Evolutionary conservation across 2,329 filamentous ascomycete species (phyloP), one percentile per base, ranked within the genome.

Genomic region (Ophidiomyces ophidiicola): DNA sequence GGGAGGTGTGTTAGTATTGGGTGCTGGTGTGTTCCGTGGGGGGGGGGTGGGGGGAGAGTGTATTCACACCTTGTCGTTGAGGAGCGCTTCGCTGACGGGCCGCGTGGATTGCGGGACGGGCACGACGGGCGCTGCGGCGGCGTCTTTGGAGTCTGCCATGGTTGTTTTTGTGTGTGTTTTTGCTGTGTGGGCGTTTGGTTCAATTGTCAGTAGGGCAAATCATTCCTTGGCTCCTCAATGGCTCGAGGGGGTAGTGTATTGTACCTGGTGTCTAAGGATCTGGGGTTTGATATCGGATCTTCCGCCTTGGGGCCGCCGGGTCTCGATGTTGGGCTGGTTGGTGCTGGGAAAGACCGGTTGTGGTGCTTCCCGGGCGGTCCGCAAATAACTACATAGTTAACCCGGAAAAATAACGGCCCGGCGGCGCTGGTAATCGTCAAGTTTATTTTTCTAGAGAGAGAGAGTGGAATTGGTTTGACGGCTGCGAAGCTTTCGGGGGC

Each of bases 1-100:
- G 11, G 24, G 24, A 7, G 11, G 24, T 26, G 7, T 26, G 11
- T 26, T 11, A 26, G 11, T 11, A 18, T 19, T 6, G 4, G 10
- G 29, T 25, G 28, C 3, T n/a, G 11, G 10, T 18, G 21, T 8
- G 25, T n/a, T 8, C n/a, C 8, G 11, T 14, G 7, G 14, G 21
- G 15, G 28, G 14, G 2, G 12, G 11, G n/a, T 4, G 14, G 21
- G 15, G 28, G 14, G 2, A 11, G 11, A 25, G 19, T 20, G 17
- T 12, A 17, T 3, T 32, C 21, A 25, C 78, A 94, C 90, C 86
- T 98, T 98, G 70, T 98, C 90, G 67, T 96, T 96, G 59, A 98
- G 76, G 56, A 98, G 78, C 58, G 88, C 84, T 72, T 98, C 90
- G 72, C 88, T 96, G 68, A 94, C 82, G 48, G 90, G 88, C 65